Evolutionary conservation across 371 early-diverging fungal genomes (phyloP).

Genomic region (Mortierella polycephala): DNA sequence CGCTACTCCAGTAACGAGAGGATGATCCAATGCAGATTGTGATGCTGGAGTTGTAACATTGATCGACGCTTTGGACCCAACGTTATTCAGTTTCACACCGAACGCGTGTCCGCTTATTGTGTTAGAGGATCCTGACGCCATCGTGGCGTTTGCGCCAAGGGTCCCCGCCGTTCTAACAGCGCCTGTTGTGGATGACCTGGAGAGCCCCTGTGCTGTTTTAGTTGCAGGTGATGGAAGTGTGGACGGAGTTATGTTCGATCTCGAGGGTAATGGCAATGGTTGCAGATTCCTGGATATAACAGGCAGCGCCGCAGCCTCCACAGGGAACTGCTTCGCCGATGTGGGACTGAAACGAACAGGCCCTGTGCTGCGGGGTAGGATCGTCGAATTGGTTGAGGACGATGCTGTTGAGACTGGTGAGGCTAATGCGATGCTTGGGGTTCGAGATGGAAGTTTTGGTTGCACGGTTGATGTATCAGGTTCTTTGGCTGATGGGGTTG

Average conservation of each 20-base stretch:
- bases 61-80: constrained; percentile 5
- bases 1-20: not conserved
- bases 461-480: constrained; percentile 2
- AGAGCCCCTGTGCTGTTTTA: not conserved
- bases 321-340: not conserved
- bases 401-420: not conserved
- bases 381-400: not conserved
- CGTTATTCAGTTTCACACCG: constrained; percentile 33
- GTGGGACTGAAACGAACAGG: constrained; percentile 38
- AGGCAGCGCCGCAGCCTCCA: constrained; percentile 17
- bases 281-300: constrained; percentile 31
- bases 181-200: constrained; percentile 8
- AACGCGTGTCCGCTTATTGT: constrained; percentile 9
- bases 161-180: not conserved
- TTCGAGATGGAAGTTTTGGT: constrained; percentile 36
- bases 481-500: not conserved
- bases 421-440: not conserved
- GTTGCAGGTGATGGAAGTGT: not conserved
- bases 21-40: not conserved
- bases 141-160: not conserved
- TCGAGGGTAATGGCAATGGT: constrained; percentile 39
- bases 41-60: not conserved
- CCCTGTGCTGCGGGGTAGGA: constrained; percentile 3
- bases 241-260: not conserved
- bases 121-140: not conserved